Evolutionary conservation across 768 basidiomycete genomes (phyloP).

Genomic region (Phaffia australis): DNA sequence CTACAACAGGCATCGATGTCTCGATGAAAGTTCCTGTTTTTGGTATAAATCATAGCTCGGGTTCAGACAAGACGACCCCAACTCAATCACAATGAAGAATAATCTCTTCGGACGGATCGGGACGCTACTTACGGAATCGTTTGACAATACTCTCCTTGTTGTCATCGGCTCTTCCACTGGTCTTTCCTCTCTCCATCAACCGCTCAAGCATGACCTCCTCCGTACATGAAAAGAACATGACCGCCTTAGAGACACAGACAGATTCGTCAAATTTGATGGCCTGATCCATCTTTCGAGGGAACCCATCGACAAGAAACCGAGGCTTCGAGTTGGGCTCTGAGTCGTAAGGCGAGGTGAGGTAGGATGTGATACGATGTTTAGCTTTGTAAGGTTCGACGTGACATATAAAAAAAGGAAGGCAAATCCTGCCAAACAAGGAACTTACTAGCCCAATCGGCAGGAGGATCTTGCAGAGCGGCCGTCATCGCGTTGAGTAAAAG

Average conservation of each 20-base stretch:
- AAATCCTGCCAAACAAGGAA: background rate
- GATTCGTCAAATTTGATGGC: slow-evolving; percentile 78
- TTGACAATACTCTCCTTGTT: slow-evolving; percentile 90
- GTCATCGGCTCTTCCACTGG: slow-evolving; percentile 90
- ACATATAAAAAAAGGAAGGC: background rate
- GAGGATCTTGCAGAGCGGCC: slow-evolving; percentile 44
- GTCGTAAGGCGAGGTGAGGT: background rate
- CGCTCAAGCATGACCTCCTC: slow-evolving; percentile 79
- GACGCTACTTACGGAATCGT: slow-evolving; percentile 63
- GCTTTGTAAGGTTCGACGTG: background rate
- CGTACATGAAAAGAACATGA: slow-evolving; percentile 76
- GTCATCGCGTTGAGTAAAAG: slow-evolving; percentile 87
- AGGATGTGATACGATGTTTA: background rate
- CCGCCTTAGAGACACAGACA: slow-evolving; percentile 67
- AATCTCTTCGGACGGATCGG: background rate
- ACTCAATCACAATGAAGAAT: background rate
- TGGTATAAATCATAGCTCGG: background rate
- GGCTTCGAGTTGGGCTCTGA: slow-evolving; percentile 7
- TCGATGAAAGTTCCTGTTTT: slow-evolving; percentile 62
- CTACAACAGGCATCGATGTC: slow-evolving; percentile 85
- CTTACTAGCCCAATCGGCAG: slow-evolving; percentile 25
- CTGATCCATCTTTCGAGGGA: slow-evolving; percentile 98
- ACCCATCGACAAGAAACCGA: slow-evolving; percentile 91
- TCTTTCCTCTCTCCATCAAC: slow-evolving; percentile 79
- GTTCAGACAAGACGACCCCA: background rate